Evolutionary conservation across 306 rosid genomes (phyloP).

Genomic region (Cotoneaster glaucophyllus): DNA sequence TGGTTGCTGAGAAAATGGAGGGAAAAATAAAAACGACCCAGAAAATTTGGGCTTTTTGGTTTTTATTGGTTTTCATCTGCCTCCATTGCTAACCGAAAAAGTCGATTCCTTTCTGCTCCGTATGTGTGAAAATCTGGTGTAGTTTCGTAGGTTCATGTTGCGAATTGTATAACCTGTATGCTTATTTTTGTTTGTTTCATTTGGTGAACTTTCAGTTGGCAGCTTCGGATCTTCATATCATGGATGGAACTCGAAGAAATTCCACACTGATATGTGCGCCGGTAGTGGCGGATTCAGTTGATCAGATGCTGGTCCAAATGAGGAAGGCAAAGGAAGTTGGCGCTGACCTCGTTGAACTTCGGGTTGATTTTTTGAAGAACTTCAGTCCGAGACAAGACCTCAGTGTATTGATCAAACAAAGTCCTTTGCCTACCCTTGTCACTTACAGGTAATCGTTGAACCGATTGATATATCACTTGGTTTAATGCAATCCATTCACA

Average conservation of each 20-base stretch:
- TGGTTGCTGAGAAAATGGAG: not conserved
- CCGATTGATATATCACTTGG: not conserved
- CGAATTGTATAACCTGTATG: not conserved
- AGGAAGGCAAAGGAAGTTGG: slow-evolving; percentile 37
- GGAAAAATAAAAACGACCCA: not conserved
- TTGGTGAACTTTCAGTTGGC: slow-evolving; percentile 17
- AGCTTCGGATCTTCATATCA: slow-evolving; percentile 11
- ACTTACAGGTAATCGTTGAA: slow-evolving; percentile 35
- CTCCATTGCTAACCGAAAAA: not conserved
- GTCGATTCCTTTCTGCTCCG: not conserved
- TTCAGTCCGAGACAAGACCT: slow-evolving; percentile 41
- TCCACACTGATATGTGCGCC: slow-evolving; percentile 46
- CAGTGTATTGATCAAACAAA: slow-evolving; percentile 22
- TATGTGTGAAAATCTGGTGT: not conserved
- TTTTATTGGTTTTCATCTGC: not conserved
- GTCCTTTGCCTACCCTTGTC: slow-evolving; percentile 39
- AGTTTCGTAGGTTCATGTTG: not conserved
- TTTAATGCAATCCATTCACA: not conserved
- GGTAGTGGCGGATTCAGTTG: slow-evolving; percentile 32
- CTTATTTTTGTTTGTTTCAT: not conserved
- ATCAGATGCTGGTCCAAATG: slow-evolving; percentile 38
- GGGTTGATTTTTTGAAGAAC: slow-evolving; percentile 42
- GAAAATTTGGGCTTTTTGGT: not conserved
- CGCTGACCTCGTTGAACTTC: slow-evolving; percentile 49
- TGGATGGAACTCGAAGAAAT: slow-evolving; percentile 26